A percentile compares a stretch with the other conserved stretches of the same genome.
phyloP scores from a whole-genome alignment of 345 rosid genomes.

The Carallia brachiata region DNA sequence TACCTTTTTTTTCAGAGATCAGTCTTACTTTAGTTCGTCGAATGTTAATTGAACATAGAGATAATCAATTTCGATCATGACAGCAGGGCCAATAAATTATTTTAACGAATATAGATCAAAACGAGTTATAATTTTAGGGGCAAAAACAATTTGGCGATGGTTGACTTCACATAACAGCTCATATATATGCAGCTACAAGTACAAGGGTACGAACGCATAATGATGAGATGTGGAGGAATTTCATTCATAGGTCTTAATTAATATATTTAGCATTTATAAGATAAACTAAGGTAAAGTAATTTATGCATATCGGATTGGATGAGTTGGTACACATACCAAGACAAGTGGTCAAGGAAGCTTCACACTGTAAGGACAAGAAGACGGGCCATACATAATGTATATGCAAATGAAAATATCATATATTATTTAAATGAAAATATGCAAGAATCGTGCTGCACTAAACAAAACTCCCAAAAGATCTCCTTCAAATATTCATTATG shows the following conservation, averaged over 20 bases:
- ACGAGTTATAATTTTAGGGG: background rate
- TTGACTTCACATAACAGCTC: conserved; percentile 52
- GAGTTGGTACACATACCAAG: conserved; percentile 20
- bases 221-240: conserved; percentile 28
- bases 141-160: conserved; percentile 12
- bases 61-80: background rate
- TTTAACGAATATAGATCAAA: background rate
- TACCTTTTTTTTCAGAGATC: too few relatives aligned
- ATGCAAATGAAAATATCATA: too few relatives aligned
- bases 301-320: too few relatives aligned
- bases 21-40: too few relatives aligned
- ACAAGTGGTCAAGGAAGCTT: conserved; percentile 28
- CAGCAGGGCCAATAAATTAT: background rate
- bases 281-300: background rate
- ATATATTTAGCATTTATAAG: background rate
- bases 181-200: conserved; percentile 24
- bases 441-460: too few relatives aligned
- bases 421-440: too few relatives aligned
- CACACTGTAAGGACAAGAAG: conserved; percentile 24
- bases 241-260: conserved; percentile 12
- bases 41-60: background rate
- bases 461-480: background rate
- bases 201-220: conserved; percentile 20
- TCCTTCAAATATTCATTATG: conserved; percentile 2
- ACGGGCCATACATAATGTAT: background rate